A percentile compares a stretch with the other conserved stretches of the same genome.
phyloP scores from a whole-genome alignment of 2,329 filamentous ascomycete species.

The Hymenoscyphus infarciens region DNA sequence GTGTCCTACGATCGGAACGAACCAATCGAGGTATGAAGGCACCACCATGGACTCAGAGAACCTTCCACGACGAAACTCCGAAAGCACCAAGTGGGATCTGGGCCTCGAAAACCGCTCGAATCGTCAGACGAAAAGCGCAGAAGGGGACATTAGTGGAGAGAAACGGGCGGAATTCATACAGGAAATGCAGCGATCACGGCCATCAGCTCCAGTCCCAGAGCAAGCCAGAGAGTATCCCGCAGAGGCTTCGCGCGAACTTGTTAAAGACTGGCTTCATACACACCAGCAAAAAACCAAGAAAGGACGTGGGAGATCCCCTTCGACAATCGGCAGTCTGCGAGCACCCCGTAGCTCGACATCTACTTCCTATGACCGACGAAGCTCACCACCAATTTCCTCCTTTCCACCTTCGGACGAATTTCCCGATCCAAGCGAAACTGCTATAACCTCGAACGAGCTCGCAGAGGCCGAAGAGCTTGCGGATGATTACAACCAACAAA shows the following conservation, averaged over 20 bases:
- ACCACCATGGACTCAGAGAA: constrained; percentile 4
- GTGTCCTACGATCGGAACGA: constrained; percentile 15
- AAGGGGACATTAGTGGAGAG: constrained; percentile 16
- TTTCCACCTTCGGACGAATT: constrained; percentile 23
- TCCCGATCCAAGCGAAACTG: constrained; percentile 25
- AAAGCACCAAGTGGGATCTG: constrained; percentile 32
- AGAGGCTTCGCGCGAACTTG: constrained; percentile 13
- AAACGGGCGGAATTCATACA: constrained; percentile 15
- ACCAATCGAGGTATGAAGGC: constrained; percentile 18
- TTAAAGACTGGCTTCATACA: constrained; percentile 31
- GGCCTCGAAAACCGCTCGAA: constrained; percentile 18
- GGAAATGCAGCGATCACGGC: constrained; percentile 12
- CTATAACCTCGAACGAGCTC: constrained; percentile 24
- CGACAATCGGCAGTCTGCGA: constrained; percentile 29
- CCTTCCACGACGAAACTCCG: constrained; percentile 31
- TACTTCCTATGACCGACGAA: constrained; percentile 6
- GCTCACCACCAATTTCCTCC: constrained; percentile 10
- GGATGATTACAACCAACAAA: constrained; percentile 9
- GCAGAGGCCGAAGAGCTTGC: constrained; percentile 15
- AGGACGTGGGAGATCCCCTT: constrained; percentile 27
- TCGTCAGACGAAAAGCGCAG: constrained; percentile 23
- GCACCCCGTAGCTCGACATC: constrained; percentile 25
- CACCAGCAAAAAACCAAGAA: constrained; percentile 15
- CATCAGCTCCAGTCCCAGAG: constrained; percentile 11
- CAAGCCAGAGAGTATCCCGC: constrained; percentile 10